A percentile compares a stretch with the other conserved stretches of the same genome.
These are phyloP conservation scores for Starmerella gropengiesseri DNA, from an alignment of 805 yeast species.

Conservation along the genomic window DNA sequence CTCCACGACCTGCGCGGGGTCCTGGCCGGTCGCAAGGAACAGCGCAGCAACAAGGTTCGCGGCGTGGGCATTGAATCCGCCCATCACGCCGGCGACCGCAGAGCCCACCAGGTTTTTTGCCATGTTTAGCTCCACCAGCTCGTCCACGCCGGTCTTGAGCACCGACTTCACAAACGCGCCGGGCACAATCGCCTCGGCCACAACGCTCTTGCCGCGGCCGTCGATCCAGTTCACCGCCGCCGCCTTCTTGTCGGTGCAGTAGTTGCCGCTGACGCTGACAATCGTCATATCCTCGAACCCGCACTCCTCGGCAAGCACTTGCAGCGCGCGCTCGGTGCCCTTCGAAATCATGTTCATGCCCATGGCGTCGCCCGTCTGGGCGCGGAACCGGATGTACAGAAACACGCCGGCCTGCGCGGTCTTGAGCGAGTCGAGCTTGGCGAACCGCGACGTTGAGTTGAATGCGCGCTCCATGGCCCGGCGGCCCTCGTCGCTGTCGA, in stretches of 20 bases:
- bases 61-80: conserved; percentile 98
- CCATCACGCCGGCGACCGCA: conserved; percentile 96
- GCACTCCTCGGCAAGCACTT: conserved; percentile 71
- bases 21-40: conserved; percentile 92
- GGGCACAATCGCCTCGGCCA: conserved; percentile 90
- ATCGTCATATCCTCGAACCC: conserved; percentile 93
- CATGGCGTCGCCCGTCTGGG: conserved; percentile 99
- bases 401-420: conserved; percentile 91
- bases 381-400: conserved; percentile 81
- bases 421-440: conserved; percentile 79
- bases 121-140: conserved; percentile 79
- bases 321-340: conserved; percentile 84
- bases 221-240: conserved; percentile 99
- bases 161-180: conserved; percentile 68
- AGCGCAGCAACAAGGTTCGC: conserved; percentile 94
- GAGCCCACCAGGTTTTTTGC: conserved; percentile 88
- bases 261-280: conserved; percentile 90
- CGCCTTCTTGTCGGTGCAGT: conserved; percentile 94
- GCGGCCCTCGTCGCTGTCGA: conserved; percentile 92
- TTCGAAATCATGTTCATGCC: conserved; percentile 99
- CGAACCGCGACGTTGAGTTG: conserved; percentile 94
- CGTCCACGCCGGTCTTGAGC: conserved; percentile 82
- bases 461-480: conserved; percentile 71
- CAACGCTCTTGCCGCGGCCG: conserved; percentile 97
- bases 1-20: conserved; percentile 99